Conservation (phyloP, 805 yeast species). For the Yamadazyma laniorum region DNA sequence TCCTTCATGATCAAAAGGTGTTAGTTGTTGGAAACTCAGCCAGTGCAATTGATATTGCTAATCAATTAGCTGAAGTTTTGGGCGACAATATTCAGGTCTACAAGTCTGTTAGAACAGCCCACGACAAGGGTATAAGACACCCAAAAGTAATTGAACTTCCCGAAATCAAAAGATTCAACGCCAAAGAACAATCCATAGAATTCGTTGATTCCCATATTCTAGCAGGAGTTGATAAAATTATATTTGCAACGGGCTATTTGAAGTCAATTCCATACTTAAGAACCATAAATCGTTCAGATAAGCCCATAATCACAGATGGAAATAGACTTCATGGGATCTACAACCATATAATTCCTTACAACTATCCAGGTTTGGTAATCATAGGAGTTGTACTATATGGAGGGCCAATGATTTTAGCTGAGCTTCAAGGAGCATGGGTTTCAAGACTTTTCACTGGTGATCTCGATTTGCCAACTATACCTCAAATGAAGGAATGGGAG, state of each 20-base stretch:
- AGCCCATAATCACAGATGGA: background rate
- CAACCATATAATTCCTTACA: background rate
- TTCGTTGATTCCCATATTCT: background rate
- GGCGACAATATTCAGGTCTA: background rate
- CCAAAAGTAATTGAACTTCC: background rate
- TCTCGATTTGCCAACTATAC: background rate
- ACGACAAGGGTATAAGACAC: background rate
- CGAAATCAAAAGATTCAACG: background rate
- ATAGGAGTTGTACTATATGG: background rate
- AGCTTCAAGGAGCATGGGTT: background rate
- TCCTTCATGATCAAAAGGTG: background rate
- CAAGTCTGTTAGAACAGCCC: background rate
- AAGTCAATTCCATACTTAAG: background rate
- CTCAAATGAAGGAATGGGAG: background rate
- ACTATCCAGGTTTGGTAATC: background rate
- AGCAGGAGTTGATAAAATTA: background rate
- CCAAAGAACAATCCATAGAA: background rate
- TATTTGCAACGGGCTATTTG: background rate
- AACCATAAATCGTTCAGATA: background rate
- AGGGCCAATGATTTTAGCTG: background rate
- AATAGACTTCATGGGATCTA: background rate
- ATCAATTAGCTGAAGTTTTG: background rate
- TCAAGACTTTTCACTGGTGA: background rate
- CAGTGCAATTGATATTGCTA: background rate
- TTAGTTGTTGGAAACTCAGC: background rate